phyloP scores from a whole-genome alignment of 768 basidiomycete species.

The Suillus cothurnatus region DNA sequence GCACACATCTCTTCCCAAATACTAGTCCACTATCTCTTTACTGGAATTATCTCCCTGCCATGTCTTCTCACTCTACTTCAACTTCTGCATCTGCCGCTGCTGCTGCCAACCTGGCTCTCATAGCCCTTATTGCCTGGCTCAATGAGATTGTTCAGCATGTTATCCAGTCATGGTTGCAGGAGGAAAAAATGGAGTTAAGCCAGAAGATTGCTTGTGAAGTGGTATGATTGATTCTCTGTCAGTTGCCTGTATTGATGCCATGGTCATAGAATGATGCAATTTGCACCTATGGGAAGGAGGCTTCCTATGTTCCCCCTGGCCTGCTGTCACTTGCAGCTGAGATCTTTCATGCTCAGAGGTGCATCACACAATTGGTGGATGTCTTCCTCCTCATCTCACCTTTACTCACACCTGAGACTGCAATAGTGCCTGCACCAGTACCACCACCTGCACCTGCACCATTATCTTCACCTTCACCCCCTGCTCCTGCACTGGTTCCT shows the following conservation, averaged over 20 bases:
- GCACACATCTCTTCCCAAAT: neutral
- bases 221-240: neutral
- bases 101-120: neutral
- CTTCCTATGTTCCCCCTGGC: neutral
- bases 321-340: constrained; percentile 1
- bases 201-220: neutral
- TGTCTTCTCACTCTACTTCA: neutral
- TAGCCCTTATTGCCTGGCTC: neutral
- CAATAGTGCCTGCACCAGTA: neutral
- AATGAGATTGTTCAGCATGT: neutral
- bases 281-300: neutral
- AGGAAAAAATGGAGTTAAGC: neutral
- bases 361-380: neutral
- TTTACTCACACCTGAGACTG: neutral
- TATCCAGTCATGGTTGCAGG: neutral
- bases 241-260: neutral
- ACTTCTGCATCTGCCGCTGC: neutral
- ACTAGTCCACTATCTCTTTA: neutral
- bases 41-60: neutral
- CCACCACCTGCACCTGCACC: neutral
- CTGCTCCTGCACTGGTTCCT: neutral
- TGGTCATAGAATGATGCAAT: neutral
- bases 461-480: neutral
- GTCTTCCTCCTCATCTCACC: neutral
- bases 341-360: neutral